Percentiles rank a stretch among this genome's conserved stretches.
Evolutionary conservation across 495 filamentous ascomycete genomes (phyloP).

Genomic region (Margaritispora aquatica): DNA sequence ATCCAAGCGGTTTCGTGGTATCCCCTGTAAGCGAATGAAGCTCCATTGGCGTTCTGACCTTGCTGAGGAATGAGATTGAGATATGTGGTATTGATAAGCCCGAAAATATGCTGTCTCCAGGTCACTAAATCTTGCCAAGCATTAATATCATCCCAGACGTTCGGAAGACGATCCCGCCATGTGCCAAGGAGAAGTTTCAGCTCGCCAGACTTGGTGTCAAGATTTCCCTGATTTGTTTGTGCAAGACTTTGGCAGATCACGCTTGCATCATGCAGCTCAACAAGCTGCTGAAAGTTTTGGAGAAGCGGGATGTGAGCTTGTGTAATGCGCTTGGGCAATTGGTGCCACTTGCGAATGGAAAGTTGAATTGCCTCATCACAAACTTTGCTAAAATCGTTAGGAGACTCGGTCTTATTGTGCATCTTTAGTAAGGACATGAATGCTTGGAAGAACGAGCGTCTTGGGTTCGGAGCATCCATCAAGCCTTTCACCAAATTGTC

Average conservation of each 20-base stretch:
- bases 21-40: constrained; percentile 89
- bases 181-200: constrained; percentile 89
- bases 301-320: constrained; percentile 93
- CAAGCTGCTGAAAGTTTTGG: constrained; percentile 97
- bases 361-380: constrained; percentile 96
- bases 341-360: constrained; percentile 96
- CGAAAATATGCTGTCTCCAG: constrained; percentile 98
- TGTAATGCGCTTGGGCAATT: constrained; percentile 85
- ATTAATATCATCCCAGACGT: constrained; percentile 99
- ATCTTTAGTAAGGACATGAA: constrained; percentile 95
- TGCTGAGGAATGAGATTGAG: constrained; percentile 77
- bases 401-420: constrained; percentile 77
- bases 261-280: constrained; percentile 96
- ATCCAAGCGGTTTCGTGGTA: constrained; percentile 99
- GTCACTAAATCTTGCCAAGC: constrained; percentile 98
- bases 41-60: constrained; percentile 68
- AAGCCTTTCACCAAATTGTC: constrained; percentile 90
- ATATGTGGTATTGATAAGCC: constrained; percentile 92
- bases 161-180: constrained; percentile 93
- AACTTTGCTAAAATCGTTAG: constrained; percentile 75
- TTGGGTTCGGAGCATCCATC: constrained; percentile 91
- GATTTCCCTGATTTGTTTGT: constrained; percentile 73
- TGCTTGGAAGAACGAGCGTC: constrained; percentile 91
- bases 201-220: constrained; percentile 92
- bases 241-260: constrained; percentile 87